These are phyloP conservation scores for Penicillium sp. DNA, from an alignment of 2,329 filamentous ascomycete genomes.

Conservation along the genomic window DNA sequence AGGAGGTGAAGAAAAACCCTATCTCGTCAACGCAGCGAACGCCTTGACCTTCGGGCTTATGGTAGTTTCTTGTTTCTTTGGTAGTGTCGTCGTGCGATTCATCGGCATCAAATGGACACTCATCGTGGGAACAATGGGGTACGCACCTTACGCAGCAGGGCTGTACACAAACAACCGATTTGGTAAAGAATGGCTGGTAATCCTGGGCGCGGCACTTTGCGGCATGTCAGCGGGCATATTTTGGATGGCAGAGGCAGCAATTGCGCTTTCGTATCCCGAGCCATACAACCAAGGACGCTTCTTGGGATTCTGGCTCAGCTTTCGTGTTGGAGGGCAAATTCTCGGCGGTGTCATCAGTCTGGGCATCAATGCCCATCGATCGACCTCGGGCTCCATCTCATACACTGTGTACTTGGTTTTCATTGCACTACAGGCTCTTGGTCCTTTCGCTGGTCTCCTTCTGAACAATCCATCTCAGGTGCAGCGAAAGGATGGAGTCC, in stretches of 20 bases:
- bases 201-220: constrained; percentile 67
- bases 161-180: constrained; percentile 72
- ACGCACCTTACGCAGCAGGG: constrained; percentile 69
- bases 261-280: constrained; percentile 71
- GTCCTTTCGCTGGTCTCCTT: constrained; percentile 64
- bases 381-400: constrained; percentile 63
- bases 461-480: constrained; percentile 63
- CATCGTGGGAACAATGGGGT: constrained; percentile 71
- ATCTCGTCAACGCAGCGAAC: constrained; percentile 69
- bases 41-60: constrained; percentile 71
- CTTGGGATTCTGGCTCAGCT: constrained; percentile 67
- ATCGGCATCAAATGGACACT: constrained; percentile 71
- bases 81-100: constrained; percentile 62
- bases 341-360: constrained; percentile 71
- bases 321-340: constrained; percentile 64
- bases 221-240: constrained; percentile 71
- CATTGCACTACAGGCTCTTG: constrained; percentile 66
- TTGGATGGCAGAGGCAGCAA: constrained; percentile 73
- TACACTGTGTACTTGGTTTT: constrained; percentile 70
- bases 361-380: constrained; percentile 60
- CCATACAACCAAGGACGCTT: constrained; percentile 65
- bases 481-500: constrained; percentile 63
- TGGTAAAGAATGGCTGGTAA: constrained; percentile 66
- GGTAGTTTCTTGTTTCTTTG: constrained; percentile 69
- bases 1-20: constrained; percentile 64